Percentiles rank a stretch among this genome's conserved stretches.
Evolutionary conservation across 2,329 filamentous ascomycete species (phyloP).

Genomic region (Lecanicillium sp.): DNA sequence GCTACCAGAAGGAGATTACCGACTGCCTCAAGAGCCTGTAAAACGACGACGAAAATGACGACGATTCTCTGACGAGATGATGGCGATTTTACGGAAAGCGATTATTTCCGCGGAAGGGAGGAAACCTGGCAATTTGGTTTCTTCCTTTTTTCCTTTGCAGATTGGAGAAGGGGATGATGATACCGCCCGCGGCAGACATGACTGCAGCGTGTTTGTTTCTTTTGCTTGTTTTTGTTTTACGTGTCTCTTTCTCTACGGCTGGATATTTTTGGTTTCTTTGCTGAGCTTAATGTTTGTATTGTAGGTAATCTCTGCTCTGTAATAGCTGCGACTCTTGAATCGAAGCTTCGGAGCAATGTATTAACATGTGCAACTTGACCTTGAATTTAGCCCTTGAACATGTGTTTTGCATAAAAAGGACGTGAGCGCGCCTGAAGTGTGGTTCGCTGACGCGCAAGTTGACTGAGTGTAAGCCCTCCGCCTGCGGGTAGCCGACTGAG

Average conservation of each 20-base stretch:
- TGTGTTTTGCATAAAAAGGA: too few species aligned
- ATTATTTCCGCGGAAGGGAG: too few species aligned
- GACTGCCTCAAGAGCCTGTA: slow-evolving; percentile 30
- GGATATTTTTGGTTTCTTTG: slow-evolving; percentile 1
- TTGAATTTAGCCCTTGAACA: too few species aligned
- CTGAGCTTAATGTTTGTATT: slow-evolving; percentile 13
- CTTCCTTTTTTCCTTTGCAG: slow-evolving; percentile 1
- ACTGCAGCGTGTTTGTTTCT: slow-evolving; percentile 12
- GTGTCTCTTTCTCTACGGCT: slow-evolving; percentile 1
- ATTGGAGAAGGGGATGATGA: slow-evolving; percentile 14
- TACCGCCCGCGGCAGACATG: slow-evolving; percentile 16
- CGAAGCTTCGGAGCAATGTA: slow-evolving; percentile 3
- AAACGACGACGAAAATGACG: slow-evolving; percentile 10
- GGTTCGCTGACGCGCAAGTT: too few species aligned
- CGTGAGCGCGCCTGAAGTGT: too few species aligned
- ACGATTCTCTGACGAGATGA: not conserved
- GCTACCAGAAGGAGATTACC: slow-evolving; percentile 47
- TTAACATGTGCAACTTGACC: slow-evolving; percentile 6
- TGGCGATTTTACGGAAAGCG: slow-evolving; percentile 1
- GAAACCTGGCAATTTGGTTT: too few species aligned
- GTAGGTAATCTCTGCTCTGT: slow-evolving; percentile 10
- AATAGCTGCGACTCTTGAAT: too few species aligned
- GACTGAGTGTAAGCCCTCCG: too few species aligned
- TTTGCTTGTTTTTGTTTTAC: slow-evolving; percentile 1
- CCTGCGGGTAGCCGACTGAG: too few species aligned